Conservation (phyloP, 192 early-diverging fungal genomes). For the Dissophora ornata region DNA sequence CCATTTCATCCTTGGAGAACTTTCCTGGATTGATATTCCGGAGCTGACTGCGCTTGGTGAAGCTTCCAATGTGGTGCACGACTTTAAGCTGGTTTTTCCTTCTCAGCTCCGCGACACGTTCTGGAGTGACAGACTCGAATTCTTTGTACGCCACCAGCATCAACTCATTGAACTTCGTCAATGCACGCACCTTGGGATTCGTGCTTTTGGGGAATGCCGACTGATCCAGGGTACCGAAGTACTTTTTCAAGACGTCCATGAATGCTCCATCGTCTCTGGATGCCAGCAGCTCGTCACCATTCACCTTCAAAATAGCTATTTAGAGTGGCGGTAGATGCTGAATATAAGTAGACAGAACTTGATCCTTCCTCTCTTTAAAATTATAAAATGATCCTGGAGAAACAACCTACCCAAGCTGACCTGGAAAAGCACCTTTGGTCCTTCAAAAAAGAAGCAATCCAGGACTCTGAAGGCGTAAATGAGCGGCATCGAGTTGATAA, state of each 20-base stretch:
- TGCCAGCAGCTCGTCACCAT: conserved; percentile 78
- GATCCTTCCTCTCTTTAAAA: too few relatives aligned
- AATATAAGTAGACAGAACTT: too few relatives aligned
- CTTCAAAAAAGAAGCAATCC: conserved; percentile 98
- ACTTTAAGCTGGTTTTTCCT: conserved; percentile 89
- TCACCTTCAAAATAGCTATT: conserved; percentile 90
- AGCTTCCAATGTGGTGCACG: conserved; percentile 92
- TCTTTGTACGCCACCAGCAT: conserved; percentile 92
- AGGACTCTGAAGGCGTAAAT: conserved; percentile 88
- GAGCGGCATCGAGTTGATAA: conserved; percentile 96
- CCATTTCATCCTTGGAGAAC: conserved; percentile 89
- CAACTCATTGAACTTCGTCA: conserved; percentile 91
- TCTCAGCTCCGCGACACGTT: conserved; percentile 80
- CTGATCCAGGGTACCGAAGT: conserved; percentile 86
- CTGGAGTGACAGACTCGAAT: conserved; percentile 84
- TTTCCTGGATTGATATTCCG: conserved; percentile 80
- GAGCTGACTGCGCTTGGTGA: conserved; percentile 90
- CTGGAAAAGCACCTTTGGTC: conserved; percentile 95
- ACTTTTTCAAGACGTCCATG: conserved; percentile 87
- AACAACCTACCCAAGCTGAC: conserved; percentile 79
- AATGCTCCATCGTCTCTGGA: conserved; percentile 80
- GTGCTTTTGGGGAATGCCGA: conserved; percentile 69
- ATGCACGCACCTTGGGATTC: conserved; percentile 64
- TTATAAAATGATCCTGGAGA: too few relatives aligned
- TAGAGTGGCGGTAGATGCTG: background rate